Evolutionary conservation across 306 rosid species (phyloP).

Genomic region (Dalbergia oliveri): DNA sequence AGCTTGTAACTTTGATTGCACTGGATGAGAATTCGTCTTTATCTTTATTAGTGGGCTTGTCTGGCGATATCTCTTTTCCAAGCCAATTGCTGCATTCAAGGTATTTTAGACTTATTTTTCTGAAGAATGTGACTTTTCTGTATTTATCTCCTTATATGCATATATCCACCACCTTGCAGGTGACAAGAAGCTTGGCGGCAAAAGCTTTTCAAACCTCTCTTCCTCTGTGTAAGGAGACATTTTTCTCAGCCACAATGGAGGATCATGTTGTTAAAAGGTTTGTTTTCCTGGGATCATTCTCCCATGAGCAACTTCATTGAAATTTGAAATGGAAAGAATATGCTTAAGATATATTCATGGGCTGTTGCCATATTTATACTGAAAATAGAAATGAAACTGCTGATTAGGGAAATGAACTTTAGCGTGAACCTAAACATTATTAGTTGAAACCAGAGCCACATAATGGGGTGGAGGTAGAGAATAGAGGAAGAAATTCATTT

Average conservation of each 20-base stretch:
- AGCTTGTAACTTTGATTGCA: conserved; percentile 8
- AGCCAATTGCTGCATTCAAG: conserved; percentile 92
- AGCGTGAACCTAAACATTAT: conserved; percentile 31
- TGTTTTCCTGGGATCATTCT: conserved; percentile 35
- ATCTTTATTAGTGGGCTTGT: conserved; percentile 76
- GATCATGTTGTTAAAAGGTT: conserved; percentile 82
- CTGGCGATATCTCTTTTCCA: conserved; percentile 82
- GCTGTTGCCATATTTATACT: not conserved
- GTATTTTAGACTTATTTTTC: conserved; percentile 51
- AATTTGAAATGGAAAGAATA: conserved; percentile 24
- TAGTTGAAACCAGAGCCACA: not conserved
- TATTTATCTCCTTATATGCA: conserved; percentile 36
- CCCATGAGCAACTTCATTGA: conserved; percentile 21
- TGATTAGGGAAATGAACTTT: conserved; percentile 2
- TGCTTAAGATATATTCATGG: conserved; percentile 16
- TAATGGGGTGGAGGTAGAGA: not conserved
- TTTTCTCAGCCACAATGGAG: conserved; percentile 81
- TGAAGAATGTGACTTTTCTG: conserved; percentile 36
- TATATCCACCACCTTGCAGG: conserved; percentile 56
- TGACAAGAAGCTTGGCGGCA: conserved; percentile 88
- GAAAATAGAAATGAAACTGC: conserved; percentile 9
- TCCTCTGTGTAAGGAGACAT: conserved; percentile 88
- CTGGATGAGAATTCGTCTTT: conserved; percentile 38
- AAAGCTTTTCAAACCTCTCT: conserved; percentile 88
- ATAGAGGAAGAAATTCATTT: conserved; percentile 22